Evolutionary conservation across 2,329 filamentous ascomycete species (phyloP).

Genomic region (Arthroderma sp.): DNA sequence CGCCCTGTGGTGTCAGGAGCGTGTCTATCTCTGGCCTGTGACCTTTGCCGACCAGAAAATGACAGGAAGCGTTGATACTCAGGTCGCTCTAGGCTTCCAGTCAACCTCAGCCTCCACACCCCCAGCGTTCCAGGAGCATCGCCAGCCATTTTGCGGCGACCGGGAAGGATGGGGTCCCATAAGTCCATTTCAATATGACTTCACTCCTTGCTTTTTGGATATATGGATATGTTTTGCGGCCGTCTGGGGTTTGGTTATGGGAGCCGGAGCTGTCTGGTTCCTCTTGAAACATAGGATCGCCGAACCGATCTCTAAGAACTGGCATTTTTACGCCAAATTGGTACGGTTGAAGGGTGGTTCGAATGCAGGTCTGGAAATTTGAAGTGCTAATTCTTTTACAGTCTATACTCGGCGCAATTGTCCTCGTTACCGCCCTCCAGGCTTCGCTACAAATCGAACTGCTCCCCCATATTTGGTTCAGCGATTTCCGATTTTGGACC

Average conservation of each 20-base stretch:
- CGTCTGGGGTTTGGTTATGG: conserved; percentile 63
- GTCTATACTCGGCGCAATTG: conserved; percentile 53
- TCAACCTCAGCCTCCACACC: conserved; percentile 10
- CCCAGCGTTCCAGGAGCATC: conserved; percentile 9
- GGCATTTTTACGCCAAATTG: conserved; percentile 89
- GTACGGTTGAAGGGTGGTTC: conserved; percentile 34
- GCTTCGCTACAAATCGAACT: conserved; percentile 61
- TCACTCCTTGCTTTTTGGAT: conserved; percentile 95
- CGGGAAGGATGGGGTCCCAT: conserved; percentile 90
- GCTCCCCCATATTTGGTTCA: conserved; percentile 56
- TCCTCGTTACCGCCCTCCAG: conserved; percentile 57
- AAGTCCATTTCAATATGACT: conserved; percentile 76
- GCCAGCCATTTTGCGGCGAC: conserved; percentile 72
- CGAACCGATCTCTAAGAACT: conserved; percentile 61
- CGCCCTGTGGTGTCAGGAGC: neutral
- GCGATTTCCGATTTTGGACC: conserved; percentile 79
- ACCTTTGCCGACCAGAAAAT: conserved; percentile 13
- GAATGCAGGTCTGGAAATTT: neutral
- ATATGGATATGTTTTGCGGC: conserved; percentile 71
- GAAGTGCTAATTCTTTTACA: conserved; percentile 16
- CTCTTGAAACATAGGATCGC: conserved; percentile 56
- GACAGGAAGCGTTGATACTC: conserved; percentile 13
- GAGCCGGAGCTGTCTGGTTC: conserved; percentile 66
- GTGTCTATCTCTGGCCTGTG: conserved; percentile 4
- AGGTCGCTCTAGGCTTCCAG: conserved; percentile 14